Evolutionary conservation across 179 eudicot species (phyloP), one percentile per base, ranked within the genome.

Genomic region (Corrigiola litoralis): DNA sequence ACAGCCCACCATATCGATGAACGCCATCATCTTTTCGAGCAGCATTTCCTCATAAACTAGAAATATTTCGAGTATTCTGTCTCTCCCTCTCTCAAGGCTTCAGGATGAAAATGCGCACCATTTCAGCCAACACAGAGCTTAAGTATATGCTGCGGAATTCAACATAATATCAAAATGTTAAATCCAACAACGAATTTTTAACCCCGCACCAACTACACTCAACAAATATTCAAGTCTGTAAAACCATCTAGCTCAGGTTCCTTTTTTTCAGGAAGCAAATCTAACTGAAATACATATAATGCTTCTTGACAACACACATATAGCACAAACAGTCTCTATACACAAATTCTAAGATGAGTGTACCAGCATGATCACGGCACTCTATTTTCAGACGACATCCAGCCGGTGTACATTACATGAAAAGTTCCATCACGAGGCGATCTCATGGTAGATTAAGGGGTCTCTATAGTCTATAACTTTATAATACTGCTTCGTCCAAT

Each of bases 41-140:
- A 62, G 34, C 61, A 56, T 56, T 56, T 42, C 49, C 13, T 14
- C 17, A 59, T 27, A 46, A 53, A 27, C 58, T 29, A 18, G 16
- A 44, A 46, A 56, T 28, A 24, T 24, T 27, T 21, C 14, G 16
- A 59, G 3, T 8, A n/a, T 37, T 45, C 37, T 31, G 18, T 49
- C 61, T 51, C 52, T 33, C 45, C 51, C 37, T 31, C 14, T 49
- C 61, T 51, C 52, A 41, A 29, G 9, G 34, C 40, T 37, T 50
- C 11, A 25, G 12, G 8, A 42, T 0, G 52, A 17, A 20, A 34
- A 12, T 1, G 32, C 29, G 12, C 16, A n/a, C 36, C 32, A 16
- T 28, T 18, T 9, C 13, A 8, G 33, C 24, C 48, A n/a, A 36
- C 48, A 57, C 58, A 25, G 5, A 58, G 47, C 36, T 13, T 16